Conservation (phyloP, 2,329 filamentous ascomycete species). For the Claviceps humidiphila region DNA sequence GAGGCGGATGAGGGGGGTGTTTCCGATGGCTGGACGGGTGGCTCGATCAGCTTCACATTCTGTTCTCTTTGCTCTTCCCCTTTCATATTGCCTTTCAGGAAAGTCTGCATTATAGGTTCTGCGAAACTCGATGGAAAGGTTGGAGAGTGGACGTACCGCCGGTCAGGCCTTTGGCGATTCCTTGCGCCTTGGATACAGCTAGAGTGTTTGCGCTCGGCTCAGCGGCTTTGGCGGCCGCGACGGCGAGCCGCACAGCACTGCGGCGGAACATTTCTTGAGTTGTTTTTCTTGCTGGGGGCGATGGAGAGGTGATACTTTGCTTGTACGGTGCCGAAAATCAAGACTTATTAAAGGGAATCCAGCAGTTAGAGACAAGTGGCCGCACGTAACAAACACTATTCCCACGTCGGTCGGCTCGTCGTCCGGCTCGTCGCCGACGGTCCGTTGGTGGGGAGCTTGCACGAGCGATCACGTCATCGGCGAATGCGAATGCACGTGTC, state of each 20-base stretch:
- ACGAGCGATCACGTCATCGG: constrained; percentile 11
- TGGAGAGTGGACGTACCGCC: constrained; percentile 47
- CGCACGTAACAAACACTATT: constrained; percentile 1
- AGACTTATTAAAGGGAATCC: no score
- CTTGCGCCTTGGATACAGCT: constrained; percentile 66
- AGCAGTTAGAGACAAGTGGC: not conserved
- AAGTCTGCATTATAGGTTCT: not conserved
- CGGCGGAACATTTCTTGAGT: constrained; percentile 50
- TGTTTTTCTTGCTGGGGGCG: no score
- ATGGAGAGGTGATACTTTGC: no score
- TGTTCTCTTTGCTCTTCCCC: not conserved
- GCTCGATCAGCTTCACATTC: not conserved
- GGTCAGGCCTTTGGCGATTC: constrained; percentile 62
- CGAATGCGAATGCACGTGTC: not conserved
- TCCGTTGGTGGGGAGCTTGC: not conserved
- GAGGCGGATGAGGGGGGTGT: constrained; percentile 85
- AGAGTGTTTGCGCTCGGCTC: constrained; percentile 48
- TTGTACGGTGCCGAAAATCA: no score
- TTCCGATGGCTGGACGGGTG: constrained; percentile 65
- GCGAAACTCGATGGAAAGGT: no score
- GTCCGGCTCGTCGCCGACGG: not conserved
- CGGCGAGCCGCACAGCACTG: constrained; percentile 52
- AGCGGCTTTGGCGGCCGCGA: constrained; percentile 33
- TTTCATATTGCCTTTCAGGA: not conserved
- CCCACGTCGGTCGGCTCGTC: not conserved